phyloP scores from a whole-genome alignment of 73 alveolate species.

The Halteria grandinella region DNA sequence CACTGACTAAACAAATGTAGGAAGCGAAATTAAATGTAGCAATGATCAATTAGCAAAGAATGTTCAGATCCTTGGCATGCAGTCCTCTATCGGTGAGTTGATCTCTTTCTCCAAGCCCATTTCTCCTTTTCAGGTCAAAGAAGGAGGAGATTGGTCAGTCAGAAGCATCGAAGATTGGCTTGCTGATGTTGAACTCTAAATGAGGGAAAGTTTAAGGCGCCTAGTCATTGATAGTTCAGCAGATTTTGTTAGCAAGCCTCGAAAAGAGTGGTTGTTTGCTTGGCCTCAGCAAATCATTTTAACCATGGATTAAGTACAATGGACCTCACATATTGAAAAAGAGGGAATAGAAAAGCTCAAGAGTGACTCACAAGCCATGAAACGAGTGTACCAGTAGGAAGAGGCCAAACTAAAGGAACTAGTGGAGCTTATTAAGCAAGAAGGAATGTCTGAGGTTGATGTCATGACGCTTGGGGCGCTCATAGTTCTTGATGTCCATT shows the following conservation, averaged over 20 bases:
- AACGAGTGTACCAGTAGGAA: constrained; percentile 30
- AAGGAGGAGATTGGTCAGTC: too few relatives aligned
- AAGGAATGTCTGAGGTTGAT: constrained; percentile 43
- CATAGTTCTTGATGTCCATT: constrained; percentile 84
- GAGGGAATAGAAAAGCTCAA: constrained; percentile 40
- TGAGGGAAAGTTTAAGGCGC: constrained; percentile 61
- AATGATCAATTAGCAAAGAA: constrained; percentile 55
- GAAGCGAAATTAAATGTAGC: too few relatives aligned
- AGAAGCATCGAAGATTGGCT: constrained; percentile 77
- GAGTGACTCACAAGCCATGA: background rate
- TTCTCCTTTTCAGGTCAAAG: constrained; percentile 77
- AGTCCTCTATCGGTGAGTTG: constrained; percentile 81
- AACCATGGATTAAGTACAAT: constrained; percentile 58
- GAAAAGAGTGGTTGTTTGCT: constrained; percentile 56
- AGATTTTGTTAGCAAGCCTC: constrained; percentile 40
- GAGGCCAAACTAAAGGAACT: constrained; percentile 49
- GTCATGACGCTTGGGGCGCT: constrained; percentile 78
- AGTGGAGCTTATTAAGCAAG: constrained; percentile 62
- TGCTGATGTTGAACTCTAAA: constrained; percentile 63
- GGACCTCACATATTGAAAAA: constrained; percentile 66
- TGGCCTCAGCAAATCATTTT: constrained; percentile 65
- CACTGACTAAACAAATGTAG: too few relatives aligned
- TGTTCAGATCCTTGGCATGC: constrained; percentile 64
- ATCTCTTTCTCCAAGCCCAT: constrained; percentile 68
- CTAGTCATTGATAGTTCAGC: constrained; percentile 8